phyloP scores from a whole-genome alignment of 768 basidiomycete species.

The Agrocybe pediades region DNA sequence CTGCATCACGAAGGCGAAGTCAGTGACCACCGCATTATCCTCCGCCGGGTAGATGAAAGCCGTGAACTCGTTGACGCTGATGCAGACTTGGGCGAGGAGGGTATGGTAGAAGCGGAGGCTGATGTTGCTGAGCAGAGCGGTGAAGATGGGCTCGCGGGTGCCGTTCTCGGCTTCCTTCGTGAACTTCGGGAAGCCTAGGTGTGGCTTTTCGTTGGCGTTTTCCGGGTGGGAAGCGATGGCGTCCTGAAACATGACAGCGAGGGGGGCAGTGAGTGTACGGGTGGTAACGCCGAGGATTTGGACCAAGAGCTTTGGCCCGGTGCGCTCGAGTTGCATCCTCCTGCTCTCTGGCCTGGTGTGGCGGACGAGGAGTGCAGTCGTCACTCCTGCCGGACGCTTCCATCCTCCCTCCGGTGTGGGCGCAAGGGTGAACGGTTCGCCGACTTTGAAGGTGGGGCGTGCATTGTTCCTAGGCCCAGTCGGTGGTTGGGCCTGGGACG shows the following conservation, averaged over 20 bases:
- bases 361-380: neutral
- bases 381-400: neutral
- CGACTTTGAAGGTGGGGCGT: neutral
- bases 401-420: neutral
- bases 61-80: neutral
- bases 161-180: neutral
- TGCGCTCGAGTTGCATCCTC: neutral
- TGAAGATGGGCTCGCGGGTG: neutral
- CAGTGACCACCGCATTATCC: neutral
- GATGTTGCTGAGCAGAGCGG: neutral
- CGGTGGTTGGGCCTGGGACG: too few relatives aligned
- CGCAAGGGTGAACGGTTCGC: neutral
- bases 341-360: neutral
- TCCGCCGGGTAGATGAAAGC: neutral
- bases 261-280: neutral
- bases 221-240: neutral
- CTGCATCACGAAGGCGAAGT: neutral
- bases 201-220: neutral
- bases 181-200: neutral
- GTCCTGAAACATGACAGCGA: neutral
- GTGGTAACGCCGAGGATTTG: neutral
- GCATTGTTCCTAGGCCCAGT: too few relatives aligned
- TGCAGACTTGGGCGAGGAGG: neutral
- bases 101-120: neutral
- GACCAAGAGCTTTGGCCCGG: neutral